These are phyloP conservation scores for Ceratocystis huliohia DNA, from an alignment of 2,329 filamentous ascomycete genomes.

Conservation along the genomic window DNA sequence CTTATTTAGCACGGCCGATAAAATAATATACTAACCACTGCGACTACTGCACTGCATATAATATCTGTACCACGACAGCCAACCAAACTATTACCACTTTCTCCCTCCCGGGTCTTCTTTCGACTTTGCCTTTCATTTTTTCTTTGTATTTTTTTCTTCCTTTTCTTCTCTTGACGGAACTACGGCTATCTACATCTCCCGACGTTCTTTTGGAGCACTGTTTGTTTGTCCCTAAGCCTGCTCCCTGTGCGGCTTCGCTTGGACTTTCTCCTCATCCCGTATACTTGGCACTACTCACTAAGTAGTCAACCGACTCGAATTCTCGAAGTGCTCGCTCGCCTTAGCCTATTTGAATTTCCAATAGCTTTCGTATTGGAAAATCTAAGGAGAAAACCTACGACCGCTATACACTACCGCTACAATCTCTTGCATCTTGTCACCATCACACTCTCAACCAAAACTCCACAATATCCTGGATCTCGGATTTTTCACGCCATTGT, in stretches of 20 bases:
- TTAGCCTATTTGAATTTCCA: background rate
- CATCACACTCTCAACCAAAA: too few species aligned
- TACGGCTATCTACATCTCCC: constrained; percentile 3
- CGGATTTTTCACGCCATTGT: background rate
- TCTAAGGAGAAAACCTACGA: background rate
- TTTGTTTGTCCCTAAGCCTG: constrained; percentile 4
- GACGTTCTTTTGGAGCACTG: constrained; percentile 2
- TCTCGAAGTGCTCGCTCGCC: background rate
- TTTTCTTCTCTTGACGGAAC: background rate
- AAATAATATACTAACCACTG: constrained; percentile 3
- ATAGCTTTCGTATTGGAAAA: background rate
- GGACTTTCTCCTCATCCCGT: constrained; percentile 1
- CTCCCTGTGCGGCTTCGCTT: constrained; percentile 9
- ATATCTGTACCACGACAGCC: constrained; percentile 7
- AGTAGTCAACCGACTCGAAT: background rate
- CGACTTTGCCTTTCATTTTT: background rate
- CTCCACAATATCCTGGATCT: too few species aligned
- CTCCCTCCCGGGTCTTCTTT: background rate
- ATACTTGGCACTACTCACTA: constrained; percentile 10
- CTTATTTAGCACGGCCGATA: constrained; percentile 7
- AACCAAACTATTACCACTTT: background rate
- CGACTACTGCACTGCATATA: background rate
- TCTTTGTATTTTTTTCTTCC: constrained; percentile 8
- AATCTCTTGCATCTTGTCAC: too few species aligned
- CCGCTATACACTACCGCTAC: too few species aligned